These are phyloP conservation scores for Pseudogymnoascus sp. DNA, from an alignment of 2,329 filamentous ascomycete species.

Conservation along the genomic window DNA sequence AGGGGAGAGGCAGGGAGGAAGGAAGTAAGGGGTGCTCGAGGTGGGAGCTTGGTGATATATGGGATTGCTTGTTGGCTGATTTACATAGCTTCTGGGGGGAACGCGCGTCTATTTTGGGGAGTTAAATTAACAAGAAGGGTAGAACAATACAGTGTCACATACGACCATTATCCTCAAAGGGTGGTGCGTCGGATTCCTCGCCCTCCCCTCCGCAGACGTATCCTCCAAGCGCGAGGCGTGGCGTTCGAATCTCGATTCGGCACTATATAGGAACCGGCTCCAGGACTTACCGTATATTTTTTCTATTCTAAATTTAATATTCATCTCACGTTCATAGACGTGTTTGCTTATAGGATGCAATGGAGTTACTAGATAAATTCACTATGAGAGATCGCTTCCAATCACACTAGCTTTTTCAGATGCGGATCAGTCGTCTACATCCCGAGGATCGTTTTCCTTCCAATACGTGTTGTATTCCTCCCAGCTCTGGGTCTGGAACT, in stretches of 20 bases:
- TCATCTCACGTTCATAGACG: neutral
- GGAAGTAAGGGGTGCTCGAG: neutral
- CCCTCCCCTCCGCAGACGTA: slow-evolving; percentile 41
- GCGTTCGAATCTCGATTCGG: slow-evolving; percentile 20
- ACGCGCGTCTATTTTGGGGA: neutral
- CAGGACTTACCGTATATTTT: slow-evolving; percentile 47
- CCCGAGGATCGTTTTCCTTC: slow-evolving; percentile 8
- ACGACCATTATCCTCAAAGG: slow-evolving; percentile 57
- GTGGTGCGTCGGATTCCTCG: slow-evolving; percentile 64
- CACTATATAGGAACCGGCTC: slow-evolving; percentile 46
- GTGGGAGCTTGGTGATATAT: neutral
- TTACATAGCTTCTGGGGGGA: neutral
- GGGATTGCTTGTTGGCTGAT: neutral
- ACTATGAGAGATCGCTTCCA: neutral
- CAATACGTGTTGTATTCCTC: slow-evolving; percentile 38
- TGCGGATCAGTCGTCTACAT: neutral
- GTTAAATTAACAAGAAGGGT: neutral
- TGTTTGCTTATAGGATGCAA: neutral
- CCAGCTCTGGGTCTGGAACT: slow-evolving; percentile 37
- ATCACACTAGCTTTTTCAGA: neutral
- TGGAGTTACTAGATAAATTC: neutral
- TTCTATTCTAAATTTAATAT: no score
- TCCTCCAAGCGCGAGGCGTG: slow-evolving; percentile 35
- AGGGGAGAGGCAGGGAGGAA: neutral
- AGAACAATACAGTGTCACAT: neutral